phyloP scores from a whole-genome alignment of 768 basidiomycete species.

The Boletus reticuloceps region DNA sequence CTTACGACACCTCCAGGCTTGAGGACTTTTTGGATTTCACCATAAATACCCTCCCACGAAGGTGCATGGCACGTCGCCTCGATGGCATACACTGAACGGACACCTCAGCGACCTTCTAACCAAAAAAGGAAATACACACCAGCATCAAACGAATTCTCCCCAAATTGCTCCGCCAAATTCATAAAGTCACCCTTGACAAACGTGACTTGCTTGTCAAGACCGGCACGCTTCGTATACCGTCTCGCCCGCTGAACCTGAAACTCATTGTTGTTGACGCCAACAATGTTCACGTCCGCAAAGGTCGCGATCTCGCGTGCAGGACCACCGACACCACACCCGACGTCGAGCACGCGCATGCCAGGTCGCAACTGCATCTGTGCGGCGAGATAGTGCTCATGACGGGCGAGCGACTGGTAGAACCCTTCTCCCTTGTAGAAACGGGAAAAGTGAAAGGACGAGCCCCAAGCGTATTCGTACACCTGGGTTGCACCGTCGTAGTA shows the following conservation, averaged over 20 bases:
- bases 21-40: slow-evolving; percentile 87
- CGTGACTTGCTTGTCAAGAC: slow-evolving; percentile 70
- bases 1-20: slow-evolving; percentile 94
- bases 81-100: slow-evolving; percentile 81
- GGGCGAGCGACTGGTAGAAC: slow-evolving; percentile 67
- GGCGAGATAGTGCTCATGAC: slow-evolving; percentile 97
- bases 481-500: slow-evolving; percentile 98
- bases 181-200: slow-evolving; percentile 97
- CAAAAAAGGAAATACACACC: slow-evolving; percentile 44
- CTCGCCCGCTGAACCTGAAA: slow-evolving; percentile 90
- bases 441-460: slow-evolving; percentile 91
- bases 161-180: slow-evolving; percentile 89
- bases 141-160: slow-evolving; percentile 91
- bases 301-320: slow-evolving; percentile 94
- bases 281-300: slow-evolving; percentile 81
- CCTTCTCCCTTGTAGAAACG: slow-evolving; percentile 93
- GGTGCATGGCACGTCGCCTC: slow-evolving; percentile 98
- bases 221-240: slow-evolving; percentile 74
- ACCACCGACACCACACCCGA: slow-evolving; percentile 97
- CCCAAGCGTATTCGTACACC: slow-evolving; percentile 94
- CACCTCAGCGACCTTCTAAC: slow-evolving; percentile 1
- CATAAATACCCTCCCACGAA: slow-evolving; percentile 92
- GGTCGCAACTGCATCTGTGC: slow-evolving; percentile 79
- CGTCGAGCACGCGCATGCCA: slow-evolving; percentile 95
- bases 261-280: slow-evolving; percentile 94